Conservation (phyloP, 495 filamentous ascomycete genomes). For the Neurospora cerealis region DNA sequence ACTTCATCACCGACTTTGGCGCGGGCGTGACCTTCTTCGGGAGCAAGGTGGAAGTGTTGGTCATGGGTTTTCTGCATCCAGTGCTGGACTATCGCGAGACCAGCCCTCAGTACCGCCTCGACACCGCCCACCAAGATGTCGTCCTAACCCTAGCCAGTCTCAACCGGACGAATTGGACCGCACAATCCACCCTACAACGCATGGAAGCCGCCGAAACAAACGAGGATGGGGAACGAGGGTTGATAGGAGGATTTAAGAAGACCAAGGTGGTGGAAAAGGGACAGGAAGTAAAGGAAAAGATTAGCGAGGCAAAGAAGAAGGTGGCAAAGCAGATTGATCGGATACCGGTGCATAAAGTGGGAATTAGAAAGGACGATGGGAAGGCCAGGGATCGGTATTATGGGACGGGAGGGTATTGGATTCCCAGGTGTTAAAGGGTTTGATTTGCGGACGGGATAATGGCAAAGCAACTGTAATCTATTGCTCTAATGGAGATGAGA, state of each 20-base stretch:
- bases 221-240: constrained; percentile 28
- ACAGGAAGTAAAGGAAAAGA: not conserved
- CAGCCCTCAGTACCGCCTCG: constrained; percentile 29
- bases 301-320: not conserved
- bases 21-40: constrained; percentile 21
- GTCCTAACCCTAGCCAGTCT: constrained; percentile 40
- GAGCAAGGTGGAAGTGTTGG: constrained; percentile 35
- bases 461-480: not conserved
- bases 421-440: constrained; percentile 16
- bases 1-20: constrained; percentile 41
- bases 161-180: constrained; percentile 43
- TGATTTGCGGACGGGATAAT: not conserved
- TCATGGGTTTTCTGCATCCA: constrained; percentile 46
- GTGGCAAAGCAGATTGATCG: constrained; percentile 31
- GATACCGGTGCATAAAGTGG: constrained; percentile 44
- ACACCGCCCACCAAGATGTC: constrained; percentile 40
- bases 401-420: constrained; percentile 34
- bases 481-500: not conserved
- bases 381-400: constrained; percentile 35
- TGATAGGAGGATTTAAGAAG: constrained; percentile 18
- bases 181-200: constrained; percentile 23
- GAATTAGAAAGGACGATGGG: constrained; percentile 43
- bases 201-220: constrained; percentile 17
- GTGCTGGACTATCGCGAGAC: constrained; percentile 16
- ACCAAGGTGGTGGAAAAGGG: constrained; percentile 30